Evolutionary conservation across 345 rosid genomes (phyloP), one percentile per base, ranked within the genome.

Genomic region (Corymbia maculata): DNA sequence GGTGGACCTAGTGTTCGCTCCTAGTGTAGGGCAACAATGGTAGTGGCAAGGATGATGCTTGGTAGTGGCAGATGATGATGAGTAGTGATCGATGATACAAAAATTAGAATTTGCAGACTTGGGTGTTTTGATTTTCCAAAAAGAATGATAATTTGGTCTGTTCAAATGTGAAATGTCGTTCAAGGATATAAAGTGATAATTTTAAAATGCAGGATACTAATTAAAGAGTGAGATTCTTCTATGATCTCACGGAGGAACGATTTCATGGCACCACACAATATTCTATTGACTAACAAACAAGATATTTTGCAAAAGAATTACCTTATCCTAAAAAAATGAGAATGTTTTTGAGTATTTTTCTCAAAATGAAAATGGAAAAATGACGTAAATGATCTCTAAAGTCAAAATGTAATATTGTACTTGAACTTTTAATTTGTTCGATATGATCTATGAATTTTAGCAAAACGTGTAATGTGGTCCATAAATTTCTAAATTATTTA

Each of bases 391-490:
- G 3, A 1, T 7, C 19, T 53, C 21, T 19, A 17, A 22, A 2
- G 0, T 21, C 0, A 8, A 53, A 19, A 2, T 1, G 0, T 0
- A 55, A 21, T 55, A 8, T 55, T 0, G 22, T 55, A 0, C 3
- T 22, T 1, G 12, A 19, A 55, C 2, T 55, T 55, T 21, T 55
- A 55, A 21, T 55, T 55, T 55, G 2, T 55, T 55, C 21, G 3
- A 53, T 53, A 2, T 21, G 2, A 19, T 55, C 0, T 5, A 1
- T 21, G 21, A 53, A 53, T 53, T 1, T 53, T 21, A 53, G 0
- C 0, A 19, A 0, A 55, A 8, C 21, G 1, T 21, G 2, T 0
- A 55, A 55, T 55, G 2, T 21, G 0, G 22, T 22, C 0, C 0
- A 2, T 55, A 0, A 22, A 55, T 0, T 55, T 55, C 24, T 55